Percentiles rank a stretch among this genome's conserved stretches.
Conservation (phyloP, 257 asterid genomes). For the Petunia secreta region DNA sequence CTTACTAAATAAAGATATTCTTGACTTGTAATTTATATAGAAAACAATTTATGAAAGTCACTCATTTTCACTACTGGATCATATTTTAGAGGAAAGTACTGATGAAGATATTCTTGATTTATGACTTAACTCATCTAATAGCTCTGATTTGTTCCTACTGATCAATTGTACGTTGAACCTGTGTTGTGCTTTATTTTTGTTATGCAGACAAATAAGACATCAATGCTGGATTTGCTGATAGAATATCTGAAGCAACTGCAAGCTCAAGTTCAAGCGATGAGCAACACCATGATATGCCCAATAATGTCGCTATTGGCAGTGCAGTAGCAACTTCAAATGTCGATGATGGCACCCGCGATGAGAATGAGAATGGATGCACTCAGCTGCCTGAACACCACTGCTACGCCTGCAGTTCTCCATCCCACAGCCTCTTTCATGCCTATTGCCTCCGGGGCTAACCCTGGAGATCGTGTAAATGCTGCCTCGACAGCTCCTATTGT, state of each 20-base stretch:
- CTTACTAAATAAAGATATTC: no score
- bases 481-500: conserved; percentile 35
- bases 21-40: no score
- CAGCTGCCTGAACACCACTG: conserved; percentile 43
- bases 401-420: conserved; percentile 30
- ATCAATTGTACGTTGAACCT: no score
- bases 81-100: no score
- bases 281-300: conserved; percentile 47
- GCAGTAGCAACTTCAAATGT: conserved; percentile 85
- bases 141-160: no score
- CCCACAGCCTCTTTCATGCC: conserved; percentile 42
- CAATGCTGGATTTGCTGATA: conserved; percentile 81
- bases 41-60: no score
- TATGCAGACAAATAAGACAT: conserved; percentile 71
- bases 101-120: no score
- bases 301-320: conserved; percentile 65
- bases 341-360: conserved; percentile 57
- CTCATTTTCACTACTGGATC: no score
- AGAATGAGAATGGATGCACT: conserved; percentile 51
- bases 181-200: not conserved
- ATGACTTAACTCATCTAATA: no score
- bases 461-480: conserved; percentile 36
- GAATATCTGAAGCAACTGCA: conserved; percentile 70
- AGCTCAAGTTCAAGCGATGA: conserved; percentile 68
- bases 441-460: conserved; percentile 55